A percentile compares a stretch with the other conserved stretches of the same genome.
These are phyloP conservation scores for Trichoderma atrobrunneum DNA, from an alignment of 2,329 filamentous ascomycete genomes.

Conservation along the genomic window DNA sequence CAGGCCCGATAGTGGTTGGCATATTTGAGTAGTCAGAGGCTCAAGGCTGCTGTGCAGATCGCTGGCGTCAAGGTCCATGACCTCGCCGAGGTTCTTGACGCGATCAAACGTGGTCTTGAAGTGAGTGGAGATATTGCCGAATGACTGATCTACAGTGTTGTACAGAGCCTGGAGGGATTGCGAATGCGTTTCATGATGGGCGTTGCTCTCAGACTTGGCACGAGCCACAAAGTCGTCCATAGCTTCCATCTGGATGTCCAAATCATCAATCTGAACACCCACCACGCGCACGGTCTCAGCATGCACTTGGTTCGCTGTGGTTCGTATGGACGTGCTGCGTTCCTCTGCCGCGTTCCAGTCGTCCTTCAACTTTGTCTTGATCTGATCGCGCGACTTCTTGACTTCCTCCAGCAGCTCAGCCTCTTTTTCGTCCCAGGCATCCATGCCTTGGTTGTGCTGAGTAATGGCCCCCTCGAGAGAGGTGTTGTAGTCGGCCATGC, in stretches of 20 bases:
- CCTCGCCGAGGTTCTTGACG: constrained; percentile 64
- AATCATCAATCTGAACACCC: constrained; percentile 80
- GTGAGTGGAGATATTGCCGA: constrained; percentile 66
- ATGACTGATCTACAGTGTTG: constrained; percentile 68
- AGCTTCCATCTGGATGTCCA: constrained; percentile 83
- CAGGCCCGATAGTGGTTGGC: constrained; percentile 68
- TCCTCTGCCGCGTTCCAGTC: constrained; percentile 81
- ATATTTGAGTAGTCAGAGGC: constrained; percentile 58
- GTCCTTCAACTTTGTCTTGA: constrained; percentile 79
- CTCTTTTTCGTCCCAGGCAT: constrained; percentile 69
- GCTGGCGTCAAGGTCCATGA: constrained; percentile 60
- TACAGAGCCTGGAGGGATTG: constrained; percentile 65
- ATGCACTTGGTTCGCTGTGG: constrained; percentile 81
- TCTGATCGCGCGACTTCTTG: constrained; percentile 66
- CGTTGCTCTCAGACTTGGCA: constrained; percentile 75
- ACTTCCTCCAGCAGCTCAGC: constrained; percentile 68
- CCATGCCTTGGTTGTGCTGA: constrained; percentile 69
- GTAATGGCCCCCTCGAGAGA: constrained; percentile 63
- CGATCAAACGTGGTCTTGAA: constrained; percentile 67
- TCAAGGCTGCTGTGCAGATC: constrained; percentile 60
- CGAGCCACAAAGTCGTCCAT: constrained; percentile 87
- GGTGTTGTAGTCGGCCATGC: constrained; percentile 61
- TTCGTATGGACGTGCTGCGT: constrained; percentile 79
- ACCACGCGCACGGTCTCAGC: constrained; percentile 87
- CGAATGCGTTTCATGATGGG: constrained; percentile 68